Percentiles rank a stretch among this genome's conserved stretches.
Conservation (phyloP, 768 basidiomycete species). For the Coprinellus micaceus region DNA sequence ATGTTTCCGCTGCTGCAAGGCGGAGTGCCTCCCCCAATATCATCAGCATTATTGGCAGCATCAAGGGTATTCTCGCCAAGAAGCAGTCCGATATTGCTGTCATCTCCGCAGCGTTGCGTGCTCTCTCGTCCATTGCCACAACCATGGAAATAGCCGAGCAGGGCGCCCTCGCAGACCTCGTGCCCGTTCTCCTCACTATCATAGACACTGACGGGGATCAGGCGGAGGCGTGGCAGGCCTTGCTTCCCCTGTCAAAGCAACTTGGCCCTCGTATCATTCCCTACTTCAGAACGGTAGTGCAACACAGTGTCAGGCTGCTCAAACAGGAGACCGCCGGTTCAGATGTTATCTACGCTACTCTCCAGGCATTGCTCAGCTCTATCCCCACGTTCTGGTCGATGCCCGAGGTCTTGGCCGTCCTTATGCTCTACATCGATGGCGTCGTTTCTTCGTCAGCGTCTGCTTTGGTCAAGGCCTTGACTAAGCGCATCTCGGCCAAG, state of each 20-base stretch:
- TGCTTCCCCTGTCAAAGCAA: conserved; percentile 61
- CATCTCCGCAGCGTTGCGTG: conserved; percentile 49
- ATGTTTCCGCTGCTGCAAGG: conserved; percentile 56
- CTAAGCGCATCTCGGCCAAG: conserved; percentile 68
- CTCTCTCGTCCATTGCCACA: conserved; percentile 55
- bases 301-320: conserved; percentile 50
- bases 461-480: conserved; percentile 55
- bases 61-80: conserved; percentile 44
- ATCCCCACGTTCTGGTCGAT: conserved; percentile 82
- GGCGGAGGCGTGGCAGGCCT: conserved; percentile 45
- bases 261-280: conserved; percentile 90
- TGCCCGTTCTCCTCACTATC: conserved; percentile 56
- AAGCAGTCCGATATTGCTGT: conserved; percentile 37
- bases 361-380: conserved; percentile 66
- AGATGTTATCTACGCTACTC: conserved; percentile 29
- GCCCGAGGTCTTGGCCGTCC: conserved; percentile 52
- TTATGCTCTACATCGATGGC: conserved; percentile 53
- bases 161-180: conserved; percentile 47
- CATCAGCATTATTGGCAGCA: conserved; percentile 46
- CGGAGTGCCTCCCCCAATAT: conserved; percentile 46
- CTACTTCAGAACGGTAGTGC: conserved; percentile 67
- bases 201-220: conserved; percentile 38
- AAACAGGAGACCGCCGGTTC: conserved; percentile 41
- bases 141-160: conserved; percentile 69
- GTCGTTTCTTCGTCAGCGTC: conserved; percentile 33